Base-by-base conservation (phyloP, 305 asterid genomes). In the Lippia alba region DNA sequence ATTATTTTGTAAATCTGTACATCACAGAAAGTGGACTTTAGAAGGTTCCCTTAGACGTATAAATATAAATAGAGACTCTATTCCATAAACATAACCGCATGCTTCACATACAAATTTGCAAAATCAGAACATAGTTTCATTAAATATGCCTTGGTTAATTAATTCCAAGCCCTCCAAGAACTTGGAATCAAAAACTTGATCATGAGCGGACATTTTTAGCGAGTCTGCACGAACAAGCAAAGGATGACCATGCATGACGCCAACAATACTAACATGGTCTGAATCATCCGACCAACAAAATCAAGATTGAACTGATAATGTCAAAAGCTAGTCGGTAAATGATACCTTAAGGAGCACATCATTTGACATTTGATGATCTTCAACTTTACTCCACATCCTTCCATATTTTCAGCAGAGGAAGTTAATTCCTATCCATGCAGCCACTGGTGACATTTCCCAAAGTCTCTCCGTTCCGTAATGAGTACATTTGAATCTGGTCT, bases 261-360 rank as follows among this genome's bases (percentile, higher is more conserved):
- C 39, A 46, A 18, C 39, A 58, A 33, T 33, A 39, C 49, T 14
- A 15, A 34, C 14, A 20, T 5, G 32, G 61, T 24, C 30, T 24
- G 30, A 24, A 24, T 24, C 30, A 56, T 57, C 59, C 12, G 12
- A 65, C 8, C 30, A 19, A 36, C 39, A 8, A 63, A 59, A 6
- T 2, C 0, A 8, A 11, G 69, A n/a, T 58, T 6, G 55, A 45
- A 30, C 4, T 11, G 14, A 39, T 39, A 6, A 19, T 41, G 58
- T n/a, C 59, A 6, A 60, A 71, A 45, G 16, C 33, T 44, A 50
- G 65, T 6, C 3, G 6, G 51, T 40, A 59, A 2, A 49, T 9
- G 71, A 60, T 78, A 69, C 76, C 79, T 69, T 61, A 50, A 16
- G 19, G 56, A 45, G 53, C 19, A 58, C 51, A 7, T 41, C 73